Base-by-base conservation (phyloP, 1,284 basidiomycete species). In the Sphagnurus paluster region DNA sequence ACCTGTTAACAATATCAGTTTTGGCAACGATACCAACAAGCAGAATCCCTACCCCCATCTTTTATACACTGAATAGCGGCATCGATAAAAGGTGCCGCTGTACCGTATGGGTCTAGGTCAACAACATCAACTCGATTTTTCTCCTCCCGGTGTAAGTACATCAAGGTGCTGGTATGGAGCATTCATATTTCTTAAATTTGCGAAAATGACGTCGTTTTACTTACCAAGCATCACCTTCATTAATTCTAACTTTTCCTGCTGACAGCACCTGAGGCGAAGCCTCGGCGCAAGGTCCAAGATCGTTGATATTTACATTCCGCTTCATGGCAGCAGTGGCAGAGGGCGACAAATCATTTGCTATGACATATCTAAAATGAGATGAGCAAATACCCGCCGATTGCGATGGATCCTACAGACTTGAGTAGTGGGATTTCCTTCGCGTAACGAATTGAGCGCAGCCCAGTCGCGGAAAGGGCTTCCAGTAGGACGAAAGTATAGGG, bases 21-120 rank as follows among this genome's bases (percentile, higher is more conserved):
- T n/a, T n/a, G n/a, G 9, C 42, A 30, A 11, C 36, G 26, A 39
- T 51, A 29, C 28, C 35, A n/a, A 47, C 21, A 36, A 35, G 10
- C 13, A 28, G 23, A 19, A 36, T 34, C 53, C 73, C 54, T 42
- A 85, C 93, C 94, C 61, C 89, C 93, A 56, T 97, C 94, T 19
- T 82, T 80, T 2, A 98, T 77, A 45, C 82, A 84, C 59, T 97
- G 93, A n/a, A 99, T 85, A 0, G 96, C 93, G n/a, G 87, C 87
- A 59, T 99, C 97, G 24, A 99, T 84, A 66, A 99, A 99, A 0
- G 95, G 94, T 2, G 93, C 89, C 1, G 97, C 97, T 4, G 93
- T 96, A 0, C 97, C 97, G 62, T 99, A 99, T 0, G 97, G 97
- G 63, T 99, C 96, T 13, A 99, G 77, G 64, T 99, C 97, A 16